Evolutionary conservation across 768 basidiomycete species (phyloP).

Genomic region (Calocybe cyanea): DNA sequence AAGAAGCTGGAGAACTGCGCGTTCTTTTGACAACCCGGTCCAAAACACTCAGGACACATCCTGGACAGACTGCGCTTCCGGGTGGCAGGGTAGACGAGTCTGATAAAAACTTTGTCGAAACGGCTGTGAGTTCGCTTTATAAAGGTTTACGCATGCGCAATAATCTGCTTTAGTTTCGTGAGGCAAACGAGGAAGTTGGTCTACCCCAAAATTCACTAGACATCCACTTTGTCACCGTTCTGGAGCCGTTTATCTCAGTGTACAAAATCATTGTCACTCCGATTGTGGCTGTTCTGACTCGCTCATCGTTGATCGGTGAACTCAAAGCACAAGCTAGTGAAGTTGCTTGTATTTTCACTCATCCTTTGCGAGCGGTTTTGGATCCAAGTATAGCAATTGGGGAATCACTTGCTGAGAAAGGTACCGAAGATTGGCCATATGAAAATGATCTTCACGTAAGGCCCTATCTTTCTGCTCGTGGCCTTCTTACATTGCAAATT

Average conservation of each 20-base stretch:
- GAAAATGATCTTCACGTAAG: constrained; percentile 69
- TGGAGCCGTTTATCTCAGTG: constrained; percentile 69
- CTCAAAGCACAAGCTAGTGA: constrained; percentile 61
- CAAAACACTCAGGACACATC: constrained; percentile 67
- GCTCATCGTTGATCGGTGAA: constrained; percentile 43
- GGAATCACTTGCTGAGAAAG: constrained; percentile 50
- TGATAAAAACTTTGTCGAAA: constrained; percentile 59
- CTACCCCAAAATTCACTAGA: constrained; percentile 55
- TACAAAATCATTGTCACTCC: constrained; percentile 73
- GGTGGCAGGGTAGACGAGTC: constrained; percentile 73
- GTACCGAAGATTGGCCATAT: constrained; percentile 78
- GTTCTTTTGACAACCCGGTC: constrained; percentile 87
- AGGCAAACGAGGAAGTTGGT: constrained; percentile 83
- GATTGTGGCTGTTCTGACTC: constrained; percentile 66
- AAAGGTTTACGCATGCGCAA: neutral
- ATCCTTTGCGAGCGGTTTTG: constrained; percentile 71
- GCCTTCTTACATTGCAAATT: constrained; percentile 4
- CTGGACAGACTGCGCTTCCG: constrained; percentile 50
- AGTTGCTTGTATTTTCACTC: constrained; percentile 76
- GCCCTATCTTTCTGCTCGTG: neutral
- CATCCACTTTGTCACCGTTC: constrained; percentile 54
- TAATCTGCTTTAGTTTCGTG: constrained; percentile 52
- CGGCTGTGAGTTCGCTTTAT: constrained; percentile 52
- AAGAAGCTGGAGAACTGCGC: constrained; percentile 60
- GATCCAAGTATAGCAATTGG: constrained; percentile 49